Evolutionary conservation across 2,329 filamentous ascomycete species (phyloP), one percentile per base, ranked within the genome.

Genomic region (Colletotrichum sojae): DNA sequence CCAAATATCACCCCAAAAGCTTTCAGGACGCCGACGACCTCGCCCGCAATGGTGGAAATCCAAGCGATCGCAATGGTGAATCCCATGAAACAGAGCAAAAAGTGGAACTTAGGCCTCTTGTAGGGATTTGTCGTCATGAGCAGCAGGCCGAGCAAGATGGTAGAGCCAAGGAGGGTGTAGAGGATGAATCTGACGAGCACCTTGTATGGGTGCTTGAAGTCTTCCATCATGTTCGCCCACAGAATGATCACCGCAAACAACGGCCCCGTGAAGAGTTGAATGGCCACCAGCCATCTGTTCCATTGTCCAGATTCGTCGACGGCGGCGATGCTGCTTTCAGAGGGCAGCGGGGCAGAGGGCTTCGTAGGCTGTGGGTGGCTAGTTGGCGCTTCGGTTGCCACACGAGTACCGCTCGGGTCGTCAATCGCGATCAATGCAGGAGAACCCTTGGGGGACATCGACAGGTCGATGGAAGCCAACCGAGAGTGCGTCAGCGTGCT

Each of bases 11-110:
- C 93, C 9, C 96, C 96, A 56, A 98, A 85, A 1, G 96, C 92
- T 81, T 99, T 98, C 72, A 99, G 87, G 6, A 98, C 92, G 39
- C 94, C 95, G 5, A 99, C 96, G 5, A 99, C 96, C 83, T 99
- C 95, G 43, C 94, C 94, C 2, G 96, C 95, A 74, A 99, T 94
- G 1, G 94, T 96, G 46, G 94, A 96, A 74, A 98, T 98, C 96
- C 97, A 99, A 25, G 94, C 92, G 66, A 98, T 96, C 71, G 92
- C 91, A 67, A 98, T 97, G 9, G 92, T 84, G 77, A 99, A 99
- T 6, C 97, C 96, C 43, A 97, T 83, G 75, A 97, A 94, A 77
- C 94, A 97, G 53, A 98, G 86, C 25, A 95, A 76, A 56, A 91
- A 91, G 68, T 95, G 92, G 79, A 93, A 93, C 71, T 86, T 89